Evolutionary conservation across 139 green algal genomes (phyloP).

Genomic region (Tetraselmis chui): DNA sequence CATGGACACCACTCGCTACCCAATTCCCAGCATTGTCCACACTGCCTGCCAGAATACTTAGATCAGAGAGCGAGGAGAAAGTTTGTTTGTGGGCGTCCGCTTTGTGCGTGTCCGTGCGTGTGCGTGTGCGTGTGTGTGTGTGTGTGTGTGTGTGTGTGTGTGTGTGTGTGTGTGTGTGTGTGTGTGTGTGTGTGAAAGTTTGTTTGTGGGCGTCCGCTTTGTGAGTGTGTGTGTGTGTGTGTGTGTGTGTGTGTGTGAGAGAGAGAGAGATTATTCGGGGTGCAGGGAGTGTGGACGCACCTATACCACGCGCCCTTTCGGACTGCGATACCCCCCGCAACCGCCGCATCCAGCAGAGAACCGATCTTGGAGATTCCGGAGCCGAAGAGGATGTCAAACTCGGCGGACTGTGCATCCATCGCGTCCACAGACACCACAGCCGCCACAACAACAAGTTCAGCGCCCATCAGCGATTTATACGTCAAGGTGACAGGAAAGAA

Average conservation of each 20-base stretch:
- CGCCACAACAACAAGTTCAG: neutral
- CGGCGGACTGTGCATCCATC: slow-evolving; percentile 33
- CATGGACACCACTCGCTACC: no score
- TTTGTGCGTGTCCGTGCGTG: no score
- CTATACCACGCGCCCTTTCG: slow-evolving; percentile 56
- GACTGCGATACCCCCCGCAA: slow-evolving; percentile 55
- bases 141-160: no score
- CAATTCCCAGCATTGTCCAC: no score
- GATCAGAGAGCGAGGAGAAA: no score
- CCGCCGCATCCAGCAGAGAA: slow-evolving; percentile 73
- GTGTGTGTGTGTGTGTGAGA: neutral
- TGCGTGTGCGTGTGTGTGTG: no score
- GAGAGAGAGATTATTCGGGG: neutral
- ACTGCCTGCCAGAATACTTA: no score
- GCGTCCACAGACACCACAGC: slow-evolving; percentile 1
- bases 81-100: no score
- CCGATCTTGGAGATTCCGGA: slow-evolving; percentile 64
- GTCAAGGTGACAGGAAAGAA: neutral
- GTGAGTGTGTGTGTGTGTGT: neutral
- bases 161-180: no score
- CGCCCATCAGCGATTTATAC: neutral
- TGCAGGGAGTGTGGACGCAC: neutral
- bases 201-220: no score
- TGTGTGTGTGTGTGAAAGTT: no score
- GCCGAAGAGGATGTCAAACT: slow-evolving; percentile 90